Evolutionary conservation across 768 basidiomycete species (phyloP), one percentile per base, ranked within the genome.

Genomic region (Tylopilus subfusipes): DNA sequence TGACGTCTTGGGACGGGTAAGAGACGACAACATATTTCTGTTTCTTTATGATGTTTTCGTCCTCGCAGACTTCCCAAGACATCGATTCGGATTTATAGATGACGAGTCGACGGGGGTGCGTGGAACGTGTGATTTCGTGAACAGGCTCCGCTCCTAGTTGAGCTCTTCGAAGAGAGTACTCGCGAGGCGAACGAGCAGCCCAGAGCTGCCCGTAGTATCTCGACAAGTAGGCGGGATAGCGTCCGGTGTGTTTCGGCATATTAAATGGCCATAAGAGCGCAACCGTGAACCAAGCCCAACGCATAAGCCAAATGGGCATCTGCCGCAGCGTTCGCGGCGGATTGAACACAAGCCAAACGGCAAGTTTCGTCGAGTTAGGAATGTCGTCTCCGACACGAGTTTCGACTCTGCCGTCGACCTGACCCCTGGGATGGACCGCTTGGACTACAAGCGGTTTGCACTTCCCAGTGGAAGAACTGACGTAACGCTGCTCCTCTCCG

Each of bases 401-500:
- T 25, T 67, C 59, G 12, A 4, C 31, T 8, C 49, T 14, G 6
- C 33, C 31, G 1, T 5, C 10, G 13, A 9, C 16, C 5, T 9
- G 18, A 21, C 0, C 2, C 1, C 29, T 44, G 9, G 66, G 63
- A n/a, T 56, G 53, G 24, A 67, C 55, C 21, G 60, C 66, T 39
- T 69, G 66, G n/a, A 69, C 55, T 12, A 24, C 0, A 21, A 69
- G 65, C 13, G 21, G 51, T 42, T 21, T 69, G 42, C 68, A 67
- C 43, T 24, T 68, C 21, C 65, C 68, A 5, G 54, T 59, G 21
- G 53, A 43, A 10, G 62, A 50, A 22, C 65, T 69, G 51, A 67
- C 54, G 18, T 67, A 67, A 51, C 65, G 55, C 29, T 64, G 53
- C 21, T 46, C 49, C 22, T 12, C 2, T 3, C 57, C 65, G 8